phyloP scores from a whole-genome alignment of 306 rosid species.

The Macrotyloma uniflorum region DNA sequence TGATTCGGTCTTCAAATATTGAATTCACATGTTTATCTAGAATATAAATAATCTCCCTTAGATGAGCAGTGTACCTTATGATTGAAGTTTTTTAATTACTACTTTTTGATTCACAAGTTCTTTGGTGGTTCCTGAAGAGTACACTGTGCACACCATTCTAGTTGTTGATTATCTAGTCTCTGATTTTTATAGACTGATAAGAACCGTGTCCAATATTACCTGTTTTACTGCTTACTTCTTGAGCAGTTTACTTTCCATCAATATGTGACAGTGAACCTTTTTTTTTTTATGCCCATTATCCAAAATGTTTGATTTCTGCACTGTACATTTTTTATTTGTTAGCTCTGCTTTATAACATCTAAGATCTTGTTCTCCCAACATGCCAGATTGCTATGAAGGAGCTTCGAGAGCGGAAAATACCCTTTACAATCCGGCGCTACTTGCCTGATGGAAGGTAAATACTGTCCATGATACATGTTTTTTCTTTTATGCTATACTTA shows the following conservation, averaged over 20 bases:
- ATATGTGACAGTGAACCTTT: background rate
- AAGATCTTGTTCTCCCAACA: constrained; percentile 23
- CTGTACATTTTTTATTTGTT: constrained; percentile 6
- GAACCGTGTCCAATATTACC: background rate
- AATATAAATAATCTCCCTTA: background rate
- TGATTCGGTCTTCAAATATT: background rate
- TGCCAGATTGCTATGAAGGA: constrained; percentile 96
- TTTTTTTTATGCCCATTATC: too few species aligned
- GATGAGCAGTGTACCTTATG: background rate
- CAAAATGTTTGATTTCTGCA: background rate
- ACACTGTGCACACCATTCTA: background rate
- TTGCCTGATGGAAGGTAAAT: constrained; percentile 95
- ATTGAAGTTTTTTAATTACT: background rate
- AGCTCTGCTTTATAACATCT: background rate
- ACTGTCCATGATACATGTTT: background rate
- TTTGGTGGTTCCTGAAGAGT: background rate
- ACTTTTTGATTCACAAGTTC: background rate
- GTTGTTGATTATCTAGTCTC: background rate
- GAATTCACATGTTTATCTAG: background rate
- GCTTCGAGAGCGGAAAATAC: constrained; percentile 90
- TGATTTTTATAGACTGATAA: background rate
- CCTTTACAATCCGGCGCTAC: constrained; percentile 95
- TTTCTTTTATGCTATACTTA: constrained; percentile 30
- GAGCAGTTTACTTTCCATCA: background rate
- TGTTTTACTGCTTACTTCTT: background rate